Percentiles rank a stretch among this genome's conserved stretches.
Evolutionary conservation across 2,329 filamentous ascomycete species (phyloP).

Genomic region (Beauveria medogensis): DNA sequence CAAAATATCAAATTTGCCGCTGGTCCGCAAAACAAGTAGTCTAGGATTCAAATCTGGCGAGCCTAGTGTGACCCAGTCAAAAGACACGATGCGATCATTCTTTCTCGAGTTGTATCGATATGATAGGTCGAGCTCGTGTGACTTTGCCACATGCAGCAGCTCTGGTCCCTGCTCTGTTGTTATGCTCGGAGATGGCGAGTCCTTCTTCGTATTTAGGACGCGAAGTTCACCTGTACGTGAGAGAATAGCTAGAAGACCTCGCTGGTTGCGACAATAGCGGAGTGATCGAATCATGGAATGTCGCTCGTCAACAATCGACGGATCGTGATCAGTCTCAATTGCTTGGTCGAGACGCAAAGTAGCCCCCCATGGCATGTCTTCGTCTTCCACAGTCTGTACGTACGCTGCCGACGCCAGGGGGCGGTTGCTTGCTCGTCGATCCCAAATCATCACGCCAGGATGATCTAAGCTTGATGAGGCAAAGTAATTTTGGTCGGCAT

Average conservation of each 20-base stretch:
- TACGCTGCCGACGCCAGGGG: conserved; percentile 46
- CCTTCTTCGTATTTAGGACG: conserved; percentile 50
- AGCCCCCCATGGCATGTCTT: conserved; percentile 55
- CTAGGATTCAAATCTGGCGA: conserved; percentile 48
- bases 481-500: conserved; percentile 75
- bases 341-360: conserved; percentile 49
- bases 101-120: conserved; percentile 44
- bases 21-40: conserved; percentile 52
- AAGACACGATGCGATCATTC: conserved; percentile 56
- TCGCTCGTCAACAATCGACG: conserved; percentile 43
- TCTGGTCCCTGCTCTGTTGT: conserved; percentile 44
- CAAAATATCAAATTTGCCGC: conserved; percentile 53
- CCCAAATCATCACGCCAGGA: conserved; percentile 70
- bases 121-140: conserved; percentile 54
- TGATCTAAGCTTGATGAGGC: conserved; percentile 70
- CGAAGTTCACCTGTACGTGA: conserved; percentile 57
- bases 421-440: conserved; percentile 55
- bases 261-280: conserved; percentile 54
- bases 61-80: conserved; percentile 57
- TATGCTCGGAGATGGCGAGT: conserved; percentile 33
- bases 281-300: conserved; percentile 55
- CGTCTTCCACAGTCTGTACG: conserved; percentile 49
- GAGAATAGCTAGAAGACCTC: conserved; percentile 52
- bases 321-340: conserved; percentile 46
- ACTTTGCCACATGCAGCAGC: conserved; percentile 50